phyloP scores from a whole-genome alignment of 192 early-diverging fungal species.

The Coemansia sp. region DNA sequence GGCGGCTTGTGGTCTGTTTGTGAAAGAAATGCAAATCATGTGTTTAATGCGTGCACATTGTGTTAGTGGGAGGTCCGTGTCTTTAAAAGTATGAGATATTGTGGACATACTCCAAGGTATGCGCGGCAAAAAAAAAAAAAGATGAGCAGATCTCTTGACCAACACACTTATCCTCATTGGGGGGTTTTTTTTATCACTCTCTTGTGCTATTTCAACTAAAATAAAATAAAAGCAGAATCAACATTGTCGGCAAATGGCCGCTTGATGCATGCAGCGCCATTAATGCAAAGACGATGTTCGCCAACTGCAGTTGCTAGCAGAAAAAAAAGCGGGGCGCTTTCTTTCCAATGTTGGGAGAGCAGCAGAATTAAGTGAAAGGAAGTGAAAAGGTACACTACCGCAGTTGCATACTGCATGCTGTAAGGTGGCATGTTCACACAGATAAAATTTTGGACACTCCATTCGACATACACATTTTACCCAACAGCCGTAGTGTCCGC shows the following conservation, averaged over 20 bases:
- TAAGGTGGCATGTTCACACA: slow-evolving; percentile 21
- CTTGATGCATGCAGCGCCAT: not conserved
- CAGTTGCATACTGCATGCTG: slow-evolving; percentile 3
- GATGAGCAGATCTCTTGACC: not conserved
- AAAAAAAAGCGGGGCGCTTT: not conserved
- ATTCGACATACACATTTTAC: slow-evolving; percentile 12
- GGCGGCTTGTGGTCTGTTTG: not conserved
- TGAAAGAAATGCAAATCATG: not conserved
- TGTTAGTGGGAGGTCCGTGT: not conserved
- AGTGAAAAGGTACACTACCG: not conserved
- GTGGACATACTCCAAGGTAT: not conserved
- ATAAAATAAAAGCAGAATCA: not conserved
- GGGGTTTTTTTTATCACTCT: too few relatives aligned
- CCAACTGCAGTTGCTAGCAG: not conserved
- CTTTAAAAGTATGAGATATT: not conserved
- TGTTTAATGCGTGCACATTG: not conserved
- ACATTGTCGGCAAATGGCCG: not conserved
- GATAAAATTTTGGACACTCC: slow-evolving; percentile 1
- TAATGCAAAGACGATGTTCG: not conserved
- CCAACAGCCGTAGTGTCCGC: not conserved
- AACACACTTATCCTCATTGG: too few relatives aligned
- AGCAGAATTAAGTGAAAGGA: not conserved
- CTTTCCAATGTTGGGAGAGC: not conserved
- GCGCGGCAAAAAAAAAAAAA: not conserved
- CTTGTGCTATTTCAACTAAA: not conserved